Evolutionary conservation across 768 basidiomycete genomes (phyloP), one percentile per base, ranked within the genome.

Genomic region (Mrakia hoshinonis): DNA sequence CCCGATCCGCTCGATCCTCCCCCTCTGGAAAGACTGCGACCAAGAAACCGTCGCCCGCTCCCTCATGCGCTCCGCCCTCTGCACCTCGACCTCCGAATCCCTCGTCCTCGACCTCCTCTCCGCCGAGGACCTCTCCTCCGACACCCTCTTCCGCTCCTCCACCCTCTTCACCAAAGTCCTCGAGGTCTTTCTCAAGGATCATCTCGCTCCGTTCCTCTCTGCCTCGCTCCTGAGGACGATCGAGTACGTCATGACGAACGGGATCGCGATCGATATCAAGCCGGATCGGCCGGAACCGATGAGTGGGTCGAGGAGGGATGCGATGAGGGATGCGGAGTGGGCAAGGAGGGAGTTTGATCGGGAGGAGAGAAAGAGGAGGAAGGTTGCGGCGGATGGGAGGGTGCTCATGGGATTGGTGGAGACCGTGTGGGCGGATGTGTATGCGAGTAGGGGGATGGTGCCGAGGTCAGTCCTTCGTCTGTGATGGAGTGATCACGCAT

Each of bases 141-240:
- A 71, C 24, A 76, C 76, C 51, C 73, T 78, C 13, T 82, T 87
- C 74, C 87, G 87, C 70, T 91, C 85, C 80, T 84, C 83, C 73
- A 83, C 81, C 7, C 80, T 82, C 9, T 78, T 84, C 55, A 84
- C 84, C 36, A 84, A 83, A 76, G 67, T 48, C 0, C 90, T 94
- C 86, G 82, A 83, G n/a, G 86, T 85, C 81, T 89, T 91, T 75
- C 91, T 91, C n/a, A 85, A 82, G 76, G 81, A 82, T 0, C 92
- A 91, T 76, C 83, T 95, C 26, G 90, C 92, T 76, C 85, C 86
- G 15, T 90, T 89, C 76, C 84, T 95, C 51, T 91, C 91, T 6
- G 78, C 79, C 34, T 83, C 86, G 52, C 67, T 68, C 20, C 26
- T 46, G 6, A 22, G 54, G 10, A 68, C 67, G 18, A 83, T 95